phyloP scores from a whole-genome alignment of 257 asterid species.

The Petrea volubilis region DNA sequence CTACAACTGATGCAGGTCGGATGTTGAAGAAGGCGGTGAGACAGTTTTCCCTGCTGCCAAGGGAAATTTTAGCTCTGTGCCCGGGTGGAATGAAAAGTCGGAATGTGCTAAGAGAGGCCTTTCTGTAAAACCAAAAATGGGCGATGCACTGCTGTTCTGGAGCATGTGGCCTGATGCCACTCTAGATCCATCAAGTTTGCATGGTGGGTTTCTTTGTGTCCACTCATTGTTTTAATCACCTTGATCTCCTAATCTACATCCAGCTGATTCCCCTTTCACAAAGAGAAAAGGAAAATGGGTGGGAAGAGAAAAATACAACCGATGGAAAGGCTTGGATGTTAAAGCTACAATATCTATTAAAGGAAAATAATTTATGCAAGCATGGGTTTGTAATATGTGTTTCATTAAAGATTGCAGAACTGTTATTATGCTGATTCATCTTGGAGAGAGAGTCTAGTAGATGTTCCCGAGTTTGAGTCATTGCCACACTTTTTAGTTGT shows the following conservation, averaged over 20 bases:
- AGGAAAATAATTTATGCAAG: background rate
- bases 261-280: background rate
- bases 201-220: conserved; percentile 44
- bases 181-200: conserved; percentile 66
- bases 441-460: background rate
- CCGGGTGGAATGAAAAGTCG: conserved; percentile 60
- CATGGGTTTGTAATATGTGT: background rate
- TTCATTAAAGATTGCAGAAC: background rate
- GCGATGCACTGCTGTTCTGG: conserved; percentile 80
- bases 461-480: background rate
- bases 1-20: conserved; percentile 53
- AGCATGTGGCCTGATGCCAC: conserved; percentile 68
- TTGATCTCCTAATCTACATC: background rate
- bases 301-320: background rate
- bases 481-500: background rate
- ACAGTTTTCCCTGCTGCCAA: conserved; percentile 64
- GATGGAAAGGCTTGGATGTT: background rate
- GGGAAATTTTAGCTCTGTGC: conserved; percentile 43
- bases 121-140: conserved; percentile 65
- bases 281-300: background rate
- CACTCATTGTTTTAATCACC: background rate
- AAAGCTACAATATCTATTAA: background rate
- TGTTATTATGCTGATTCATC: background rate
- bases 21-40: conserved; percentile 88
- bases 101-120: conserved; percentile 68